Evolutionary conservation across 1,284 basidiomycete species (phyloP).

Genomic region (Vanrija humicola): DNA sequence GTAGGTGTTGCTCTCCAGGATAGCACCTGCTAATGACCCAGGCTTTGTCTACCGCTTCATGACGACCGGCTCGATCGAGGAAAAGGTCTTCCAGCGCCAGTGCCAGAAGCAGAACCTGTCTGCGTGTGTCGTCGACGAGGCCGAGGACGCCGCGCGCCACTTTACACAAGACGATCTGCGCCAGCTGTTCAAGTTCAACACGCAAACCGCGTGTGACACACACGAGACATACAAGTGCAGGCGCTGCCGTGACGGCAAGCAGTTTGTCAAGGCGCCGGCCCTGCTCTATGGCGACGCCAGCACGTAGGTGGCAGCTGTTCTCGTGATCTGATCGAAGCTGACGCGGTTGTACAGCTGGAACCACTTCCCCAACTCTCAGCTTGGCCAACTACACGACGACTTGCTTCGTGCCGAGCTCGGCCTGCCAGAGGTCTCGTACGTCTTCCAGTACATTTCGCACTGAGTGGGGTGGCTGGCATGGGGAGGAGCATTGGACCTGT

Average conservation of each 20-base stretch:
- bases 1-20: constrained; percentile 55
- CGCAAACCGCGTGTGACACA: constrained; percentile 83
- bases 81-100: constrained; percentile 96
- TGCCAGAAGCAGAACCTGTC: constrained; percentile 94
- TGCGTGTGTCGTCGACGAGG: constrained; percentile 95
- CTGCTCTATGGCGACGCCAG: constrained; percentile 94
- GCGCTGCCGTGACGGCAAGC: constrained; percentile 83
- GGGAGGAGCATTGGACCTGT: not conserved
- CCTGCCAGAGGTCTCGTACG: constrained; percentile 78
- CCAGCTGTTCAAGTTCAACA: constrained; percentile 88
- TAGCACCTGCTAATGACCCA: constrained; percentile 38
- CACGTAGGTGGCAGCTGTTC: constrained; percentile 63
- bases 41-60: constrained; percentile 98
- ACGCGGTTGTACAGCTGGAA: constrained; percentile 70
- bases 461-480: constrained; percentile 3
- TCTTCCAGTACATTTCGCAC: constrained; percentile 75
- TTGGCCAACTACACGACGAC: constrained; percentile 92
- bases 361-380: constrained; percentile 83
- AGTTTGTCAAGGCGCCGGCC: constrained; percentile 75
- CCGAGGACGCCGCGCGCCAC: constrained; percentile 90
- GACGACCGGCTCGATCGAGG: constrained; percentile 95
- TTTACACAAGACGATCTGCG: constrained; percentile 87
- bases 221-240: constrained; percentile 99
- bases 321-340: not conserved
- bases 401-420: constrained; percentile 86